These are phyloP conservation scores for Gossypium australe DNA, from an alignment of 345 rosid species.

Conservation along the genomic window DNA sequence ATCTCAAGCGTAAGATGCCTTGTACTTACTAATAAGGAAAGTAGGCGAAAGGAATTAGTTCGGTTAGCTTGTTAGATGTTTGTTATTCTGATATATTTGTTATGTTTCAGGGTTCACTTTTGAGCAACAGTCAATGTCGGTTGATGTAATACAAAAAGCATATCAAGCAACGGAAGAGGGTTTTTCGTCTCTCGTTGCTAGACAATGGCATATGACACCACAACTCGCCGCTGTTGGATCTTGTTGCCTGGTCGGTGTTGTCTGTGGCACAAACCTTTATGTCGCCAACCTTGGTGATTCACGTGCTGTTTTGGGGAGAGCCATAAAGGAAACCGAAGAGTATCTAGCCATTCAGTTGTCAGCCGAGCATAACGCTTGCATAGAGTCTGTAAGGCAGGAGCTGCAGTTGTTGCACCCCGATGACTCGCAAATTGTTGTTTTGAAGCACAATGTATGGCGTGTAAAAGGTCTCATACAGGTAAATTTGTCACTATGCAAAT, in stretches of 20 bases:
- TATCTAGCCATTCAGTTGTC: constrained; percentile 72
- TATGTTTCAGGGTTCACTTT: constrained; percentile 56
- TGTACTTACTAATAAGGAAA: constrained; percentile 5
- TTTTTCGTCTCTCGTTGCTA: constrained; percentile 57
- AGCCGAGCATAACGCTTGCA: constrained; percentile 65
- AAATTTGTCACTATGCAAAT: constrained; percentile 5
- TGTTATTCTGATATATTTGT: constrained; percentile 9
- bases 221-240: constrained; percentile 90
- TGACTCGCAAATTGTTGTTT: constrained; percentile 62
- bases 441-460: constrained; percentile 86
- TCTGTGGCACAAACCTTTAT: constrained; percentile 63
- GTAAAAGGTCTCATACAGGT: constrained; percentile 92
- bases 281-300: constrained; percentile 84
- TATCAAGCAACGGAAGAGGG: constrained; percentile 90
- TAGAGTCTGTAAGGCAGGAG: constrained; percentile 74
- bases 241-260: constrained; percentile 77
- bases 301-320: constrained; percentile 75
- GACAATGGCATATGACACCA: constrained; percentile 62
- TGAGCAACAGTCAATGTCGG: constrained; percentile 69
- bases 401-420: constrained; percentile 71
- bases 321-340: constrained; percentile 63
- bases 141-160: constrained; percentile 70
- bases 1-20: constrained; percentile 58
- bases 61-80: not conserved
- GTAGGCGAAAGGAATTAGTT: not conserved